Evolutionary conservation across 2,329 filamentous ascomycete species (phyloP).

Genomic region (Blastomyces parvus): DNA sequence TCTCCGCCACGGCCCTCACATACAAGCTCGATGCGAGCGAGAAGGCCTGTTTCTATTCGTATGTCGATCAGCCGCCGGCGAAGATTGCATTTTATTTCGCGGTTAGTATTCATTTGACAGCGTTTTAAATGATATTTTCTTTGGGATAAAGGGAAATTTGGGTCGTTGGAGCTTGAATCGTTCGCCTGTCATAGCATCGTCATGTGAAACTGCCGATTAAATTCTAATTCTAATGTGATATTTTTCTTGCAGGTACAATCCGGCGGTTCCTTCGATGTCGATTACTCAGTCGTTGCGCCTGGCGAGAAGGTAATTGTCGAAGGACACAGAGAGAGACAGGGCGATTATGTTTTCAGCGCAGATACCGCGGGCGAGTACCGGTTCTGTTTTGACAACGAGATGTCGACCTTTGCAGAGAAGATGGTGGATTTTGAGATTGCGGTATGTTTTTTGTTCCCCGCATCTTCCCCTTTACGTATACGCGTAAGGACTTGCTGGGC

Average conservation of each 20-base stretch:
- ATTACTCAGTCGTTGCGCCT: conserved; percentile 80
- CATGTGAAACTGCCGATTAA: not conserved
- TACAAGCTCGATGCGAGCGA: conserved; percentile 87
- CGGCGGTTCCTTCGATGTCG: conserved; percentile 93
- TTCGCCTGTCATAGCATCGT: not conserved
- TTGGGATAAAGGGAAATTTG: not conserved
- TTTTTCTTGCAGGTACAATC: conserved; percentile 70
- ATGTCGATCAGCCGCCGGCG: conserved; percentile 64
- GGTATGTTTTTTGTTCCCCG: conserved; percentile 44
- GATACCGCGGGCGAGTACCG: conserved; percentile 79
- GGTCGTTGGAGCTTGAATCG: not conserved
- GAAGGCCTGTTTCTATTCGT: conserved; percentile 88
- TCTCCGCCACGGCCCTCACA: conserved; percentile 81
- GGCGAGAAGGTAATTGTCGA: conserved; percentile 71
- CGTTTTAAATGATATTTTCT: not conserved
- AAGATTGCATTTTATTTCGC: conserved; percentile 99
- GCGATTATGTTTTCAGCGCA: conserved; percentile 95
- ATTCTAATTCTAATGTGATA: conserved; percentile 1
- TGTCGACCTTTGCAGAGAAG: conserved; percentile 97
- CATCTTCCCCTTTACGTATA: not conserved
- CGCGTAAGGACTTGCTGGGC: not conserved
- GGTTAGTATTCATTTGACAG: conserved; percentile 46
- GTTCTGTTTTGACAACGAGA: conserved; percentile 98
- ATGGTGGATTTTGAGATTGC: conserved; percentile 96
- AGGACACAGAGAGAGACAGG: conserved; percentile 84